Conservation (phyloP, 805 yeast species). For the Saturnispora serradocipensis region DNA sequence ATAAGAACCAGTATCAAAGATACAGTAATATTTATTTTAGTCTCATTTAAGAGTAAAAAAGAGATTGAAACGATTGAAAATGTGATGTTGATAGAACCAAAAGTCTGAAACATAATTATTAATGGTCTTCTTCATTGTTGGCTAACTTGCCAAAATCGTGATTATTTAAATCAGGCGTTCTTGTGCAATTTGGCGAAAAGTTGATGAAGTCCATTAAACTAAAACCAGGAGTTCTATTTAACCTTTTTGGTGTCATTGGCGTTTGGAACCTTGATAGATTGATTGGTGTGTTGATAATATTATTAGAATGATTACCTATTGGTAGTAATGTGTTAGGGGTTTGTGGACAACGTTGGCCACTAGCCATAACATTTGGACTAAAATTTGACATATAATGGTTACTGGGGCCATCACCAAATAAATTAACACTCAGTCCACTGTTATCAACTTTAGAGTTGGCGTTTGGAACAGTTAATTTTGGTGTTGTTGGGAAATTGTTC, state of each 20-base stretch:
- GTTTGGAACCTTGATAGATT: slow-evolving; percentile 20
- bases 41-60: neutral
- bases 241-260: slow-evolving; percentile 25
- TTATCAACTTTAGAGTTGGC: slow-evolving; percentile 21
- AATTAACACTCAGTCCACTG: slow-evolving; percentile 10
- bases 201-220: slow-evolving; percentile 79
- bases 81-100: neutral
- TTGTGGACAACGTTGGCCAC: slow-evolving; percentile 9
- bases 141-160: neutral
- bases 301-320: neutral
- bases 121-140: slow-evolving; percentile 2
- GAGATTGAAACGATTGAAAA: neutral
- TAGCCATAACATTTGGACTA: slow-evolving; percentile 16
- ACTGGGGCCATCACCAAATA: slow-evolving; percentile 23
- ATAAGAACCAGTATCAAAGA: neutral
- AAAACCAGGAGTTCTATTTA: slow-evolving; percentile 53
- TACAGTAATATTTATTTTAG: neutral
- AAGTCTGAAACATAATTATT: neutral
- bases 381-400: slow-evolving; percentile 15
- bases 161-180: slow-evolving; percentile 24
- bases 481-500: slow-evolving; percentile 2
- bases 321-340: slow-evolving; percentile 12
- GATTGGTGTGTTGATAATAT: slow-evolving; percentile 13
- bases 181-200: slow-evolving; percentile 60
- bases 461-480: slow-evolving; percentile 16